Evolutionary conservation across 805 yeast species (phyloP), one percentile per base, ranked within the genome.

Genomic region (Diddensiella transvaalensis): DNA sequence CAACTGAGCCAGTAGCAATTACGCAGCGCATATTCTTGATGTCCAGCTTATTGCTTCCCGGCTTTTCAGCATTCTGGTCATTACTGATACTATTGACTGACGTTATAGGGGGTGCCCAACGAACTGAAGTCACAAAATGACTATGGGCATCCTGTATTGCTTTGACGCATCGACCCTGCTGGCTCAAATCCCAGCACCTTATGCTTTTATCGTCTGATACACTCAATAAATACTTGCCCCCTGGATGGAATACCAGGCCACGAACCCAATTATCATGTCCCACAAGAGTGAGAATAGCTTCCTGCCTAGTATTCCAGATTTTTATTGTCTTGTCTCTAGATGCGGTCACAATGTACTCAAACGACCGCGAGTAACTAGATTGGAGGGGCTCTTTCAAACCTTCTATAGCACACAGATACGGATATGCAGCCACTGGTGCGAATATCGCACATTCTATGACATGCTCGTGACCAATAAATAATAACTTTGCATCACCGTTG

Each of bases 251-350:
- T 6, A 70, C 69, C 3, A 89, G 58, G 4, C 80, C 77, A 52
- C 84, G 78, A 1, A 91, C 85, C 98, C 98, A 90, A 6, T 93
- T 85, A 43, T 80, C 79, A 65, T 90, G 97, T 2, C 93, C 96
- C 4, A 67, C 59, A 8, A 87, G 67, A 17, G 80, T 79, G 21
- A 74, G 71, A 1, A 87, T 58, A 22, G 78, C 67, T 57, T 72
- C 74, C 2, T 86, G 91, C 42, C 81, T 78, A 0, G 80, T 76
- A 41, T 80, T 71, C 96, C 96, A 90, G 15, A 90, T 68, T 54
- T 79, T 78, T 21, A 90, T 73, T 1, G 76, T 59, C 58, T 84
- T 82, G 65, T 90, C 96, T 58, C 97, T 73, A 1, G 91, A 87
- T 18, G 83, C 87, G 15, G 95, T 79, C 1, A 82, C 80, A 48